Evolutionary conservation across 2,329 filamentous ascomycete genomes (phyloP), one percentile per base, ranked within the genome.

Genomic region (Verticillium nonalfalfae): DNA sequence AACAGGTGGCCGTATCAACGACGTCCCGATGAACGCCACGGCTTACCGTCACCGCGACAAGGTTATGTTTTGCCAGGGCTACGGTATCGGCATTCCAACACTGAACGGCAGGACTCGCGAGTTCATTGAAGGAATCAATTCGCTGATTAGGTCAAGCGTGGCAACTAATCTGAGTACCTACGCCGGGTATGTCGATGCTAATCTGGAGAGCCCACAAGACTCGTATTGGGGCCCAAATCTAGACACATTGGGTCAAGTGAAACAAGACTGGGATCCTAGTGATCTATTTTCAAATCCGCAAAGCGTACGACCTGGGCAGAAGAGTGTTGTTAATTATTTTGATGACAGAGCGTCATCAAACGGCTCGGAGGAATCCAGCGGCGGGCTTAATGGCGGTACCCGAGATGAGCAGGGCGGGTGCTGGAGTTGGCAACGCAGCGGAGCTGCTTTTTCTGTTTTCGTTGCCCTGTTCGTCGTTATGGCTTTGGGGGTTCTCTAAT

Each of bases 1-100:
- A 1, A 78, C 80, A 15, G 86, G 85, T 54, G 87, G 87, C 10
- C 85, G 85, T 13, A 79, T 85, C 58, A 80, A 78, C 65, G 85
- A 89, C 61, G 74, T 83, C 1, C 73, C 85, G 0, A 70, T 71
- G 63, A 77, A 86, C 65, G 81, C 80, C 10, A 88, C 86, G 0
- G 81, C 85, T 7, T 89, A 87, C 67, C 79, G 82, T 1, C 86
- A 89, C 67, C 81, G 87, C 56, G 83, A 89, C 74, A 84, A 84
- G 64, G 66, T 88, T 50, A 81, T 88, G 72, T 87, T 86, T 74
- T 81, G 86, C 68, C 84, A 89, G 68, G 83, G 81, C 0, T 89
- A 88, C 67, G 83, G 78, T 9, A 68, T 88, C 55, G 82, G 81
- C 18, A 66, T 84, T 0, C 73, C 77, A 0, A 72, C 72, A 1